Conservation (phyloP, 2,329 filamentous ascomycete genomes). For the Talaromyces piceae region DNA sequence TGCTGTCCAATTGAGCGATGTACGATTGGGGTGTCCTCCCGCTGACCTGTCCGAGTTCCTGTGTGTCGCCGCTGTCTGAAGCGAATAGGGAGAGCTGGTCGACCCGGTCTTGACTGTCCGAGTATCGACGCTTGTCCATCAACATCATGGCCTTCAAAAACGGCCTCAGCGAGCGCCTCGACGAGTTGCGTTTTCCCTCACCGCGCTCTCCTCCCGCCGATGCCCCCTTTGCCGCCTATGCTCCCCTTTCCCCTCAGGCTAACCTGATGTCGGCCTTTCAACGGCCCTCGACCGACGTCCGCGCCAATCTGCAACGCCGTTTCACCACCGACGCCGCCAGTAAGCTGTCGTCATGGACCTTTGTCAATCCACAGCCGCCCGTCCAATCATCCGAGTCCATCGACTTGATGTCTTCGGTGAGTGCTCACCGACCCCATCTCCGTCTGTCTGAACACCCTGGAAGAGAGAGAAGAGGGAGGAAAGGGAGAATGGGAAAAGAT, state of each 20-base stretch:
- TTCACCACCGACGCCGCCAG: slow-evolving; percentile 86
- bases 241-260: slow-evolving; percentile 65
- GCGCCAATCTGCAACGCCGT: slow-evolving; percentile 74
- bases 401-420: slow-evolving; percentile 49
- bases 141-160: slow-evolving; percentile 58
- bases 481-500: too few relatives aligned
- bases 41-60: slow-evolving; percentile 7
- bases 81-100: background rate
- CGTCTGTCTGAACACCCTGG: background rate
- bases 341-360: slow-evolving; percentile 67
- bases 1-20: slow-evolving; percentile 2
- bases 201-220: slow-evolving; percentile 74
- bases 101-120: slow-evolving; percentile 1
- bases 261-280: slow-evolving; percentile 53
- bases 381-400: slow-evolving; percentile 47
- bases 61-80: too few relatives aligned
- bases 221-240: slow-evolving; percentile 63
- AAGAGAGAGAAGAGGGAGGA: background rate
- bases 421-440: slow-evolving; percentile 16
- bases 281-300: slow-evolving; percentile 56
- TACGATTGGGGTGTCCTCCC: background rate
- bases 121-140: slow-evolving; percentile 4
- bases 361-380: slow-evolving; percentile 50
- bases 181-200: slow-evolving; percentile 70
- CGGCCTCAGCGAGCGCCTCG: slow-evolving; percentile 59